Percentiles rank a stretch among this genome's conserved stretches.
These are phyloP conservation scores for Thielaviopsis punctulata DNA, from an alignment of 2,329 filamentous ascomycete genomes.

Conservation along the genomic window DNA sequence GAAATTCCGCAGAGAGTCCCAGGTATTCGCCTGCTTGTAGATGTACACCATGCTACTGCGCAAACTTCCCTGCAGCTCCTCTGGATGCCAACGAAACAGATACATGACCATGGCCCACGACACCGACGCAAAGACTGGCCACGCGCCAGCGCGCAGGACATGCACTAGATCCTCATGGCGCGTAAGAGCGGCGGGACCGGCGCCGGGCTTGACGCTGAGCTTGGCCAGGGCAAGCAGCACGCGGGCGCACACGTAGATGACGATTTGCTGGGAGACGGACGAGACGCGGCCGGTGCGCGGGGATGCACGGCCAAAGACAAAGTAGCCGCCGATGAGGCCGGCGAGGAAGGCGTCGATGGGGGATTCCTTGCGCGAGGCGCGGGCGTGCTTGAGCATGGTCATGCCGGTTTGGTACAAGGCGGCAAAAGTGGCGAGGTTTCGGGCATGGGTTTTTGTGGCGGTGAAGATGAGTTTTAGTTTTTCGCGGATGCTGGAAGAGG, in stretches of 20 bases:
- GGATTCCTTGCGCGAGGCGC: conserved; percentile 42
- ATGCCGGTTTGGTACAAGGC: conserved; percentile 76
- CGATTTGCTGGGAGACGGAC: conserved; percentile 87
- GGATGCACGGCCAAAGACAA: conserved; percentile 62
- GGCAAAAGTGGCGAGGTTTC: conserved; percentile 82
- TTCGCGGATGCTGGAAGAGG: conserved; percentile 40
- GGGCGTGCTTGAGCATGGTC: conserved; percentile 51
- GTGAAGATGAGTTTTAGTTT: conserved; percentile 64
- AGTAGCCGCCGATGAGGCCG: conserved; percentile 76
- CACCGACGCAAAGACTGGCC: conserved; percentile 79
- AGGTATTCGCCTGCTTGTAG: conserved; percentile 75
- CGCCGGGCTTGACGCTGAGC: conserved; percentile 52
- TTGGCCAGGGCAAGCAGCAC: conserved; percentile 74
- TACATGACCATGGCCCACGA: conserved; percentile 95
- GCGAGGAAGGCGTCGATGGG: conserved; percentile 73
- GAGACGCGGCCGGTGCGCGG: conserved; percentile 50
- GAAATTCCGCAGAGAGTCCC: conserved; percentile 73
- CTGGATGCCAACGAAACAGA: conserved; percentile 80
- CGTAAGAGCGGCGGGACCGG: conserved; percentile 18
- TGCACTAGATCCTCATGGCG: conserved; percentile 19
- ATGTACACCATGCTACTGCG: conserved; percentile 96
- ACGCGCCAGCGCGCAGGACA: conserved; percentile 44
- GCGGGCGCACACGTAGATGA: conserved; percentile 92
- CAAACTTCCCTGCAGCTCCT: conserved; percentile 78
- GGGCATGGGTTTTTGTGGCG: conserved; percentile 78